These are phyloP conservation scores for Penicillium turbatum DNA, from an alignment of 495 filamentous ascomycete genomes.

Conservation along the genomic window DNA sequence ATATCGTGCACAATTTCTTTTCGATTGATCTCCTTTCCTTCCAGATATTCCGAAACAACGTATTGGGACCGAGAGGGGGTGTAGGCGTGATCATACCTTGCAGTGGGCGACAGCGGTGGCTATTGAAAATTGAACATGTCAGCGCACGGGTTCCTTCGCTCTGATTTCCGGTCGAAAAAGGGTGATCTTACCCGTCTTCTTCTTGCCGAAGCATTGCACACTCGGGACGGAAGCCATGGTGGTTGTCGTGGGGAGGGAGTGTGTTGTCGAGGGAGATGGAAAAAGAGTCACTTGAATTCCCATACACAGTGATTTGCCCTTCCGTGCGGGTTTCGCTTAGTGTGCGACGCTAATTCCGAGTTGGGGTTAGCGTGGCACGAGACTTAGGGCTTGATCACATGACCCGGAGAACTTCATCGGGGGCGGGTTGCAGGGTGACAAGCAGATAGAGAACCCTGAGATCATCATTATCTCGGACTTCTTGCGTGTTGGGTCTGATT, in stretches of 20 bases:
- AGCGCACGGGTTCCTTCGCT: constrained; percentile 20
- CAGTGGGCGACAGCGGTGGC: constrained; percentile 88
- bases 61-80: constrained; percentile 14
- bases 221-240: constrained; percentile 77
- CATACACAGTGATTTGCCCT: constrained; percentile 32
- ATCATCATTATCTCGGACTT: constrained; percentile 14
- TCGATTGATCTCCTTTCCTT: constrained; percentile 4
- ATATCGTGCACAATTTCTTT: constrained; percentile 3
- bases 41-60: constrained; percentile 19
- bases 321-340: constrained; percentile 50
- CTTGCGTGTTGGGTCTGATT: neutral
- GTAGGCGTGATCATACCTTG: constrained; percentile 61
- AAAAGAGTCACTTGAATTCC: constrained; percentile 30
- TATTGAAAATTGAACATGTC: constrained; percentile 41
- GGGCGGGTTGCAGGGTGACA: constrained; percentile 5
- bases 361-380: constrained; percentile 8
- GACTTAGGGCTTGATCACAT: constrained; percentile 33
- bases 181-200: constrained; percentile 65
- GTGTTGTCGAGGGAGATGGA: constrained; percentile 38
- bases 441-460: constrained; percentile 16
- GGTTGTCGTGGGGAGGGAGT: constrained; percentile 45
- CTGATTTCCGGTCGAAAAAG: neutral
- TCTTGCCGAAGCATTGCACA: constrained; percentile 95
- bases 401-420: constrained; percentile 10
- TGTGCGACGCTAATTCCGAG: constrained; percentile 24